Percentiles rank a stretch among this genome's conserved stretches.
phyloP scores from a whole-genome alignment of 2,329 filamentous ascomycete species.

The Fusarium compactum region DNA sequence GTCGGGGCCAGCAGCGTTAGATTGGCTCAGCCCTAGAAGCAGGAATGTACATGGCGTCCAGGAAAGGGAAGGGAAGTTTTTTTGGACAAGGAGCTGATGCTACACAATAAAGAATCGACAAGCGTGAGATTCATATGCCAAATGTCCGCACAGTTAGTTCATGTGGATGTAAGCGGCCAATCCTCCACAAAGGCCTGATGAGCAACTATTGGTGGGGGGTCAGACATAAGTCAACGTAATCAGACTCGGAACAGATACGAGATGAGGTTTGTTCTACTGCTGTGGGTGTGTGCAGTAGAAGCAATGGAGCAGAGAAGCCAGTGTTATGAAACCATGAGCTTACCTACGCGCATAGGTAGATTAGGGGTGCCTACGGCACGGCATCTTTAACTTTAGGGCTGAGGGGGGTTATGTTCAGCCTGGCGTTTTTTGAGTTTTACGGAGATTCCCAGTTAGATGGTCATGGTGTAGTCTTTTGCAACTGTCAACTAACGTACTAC shows the following conservation, averaged over 20 bases:
- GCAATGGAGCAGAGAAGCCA: background rate
- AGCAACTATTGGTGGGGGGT: constrained; percentile 2
- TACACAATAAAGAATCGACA: background rate
- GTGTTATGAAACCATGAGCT: background rate
- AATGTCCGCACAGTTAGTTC: background rate
- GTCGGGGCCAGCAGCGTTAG: constrained; percentile 35
- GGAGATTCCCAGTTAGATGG: background rate
- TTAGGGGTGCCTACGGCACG: constrained; percentile 13
- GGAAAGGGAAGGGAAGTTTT: constrained; percentile 31
- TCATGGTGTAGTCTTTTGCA: background rate
- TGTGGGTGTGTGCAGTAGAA: constrained; percentile 6
- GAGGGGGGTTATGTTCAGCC: constrained; percentile 22
- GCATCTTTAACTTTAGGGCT: constrained; percentile 24
- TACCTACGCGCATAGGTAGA: background rate
- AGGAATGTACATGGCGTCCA: constrained; percentile 46
- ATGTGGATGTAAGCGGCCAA: constrained; percentile 14
- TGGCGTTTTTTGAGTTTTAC: constrained; percentile 9
- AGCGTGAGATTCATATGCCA: constrained; percentile 23
- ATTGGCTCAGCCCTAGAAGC: constrained; percentile 43
- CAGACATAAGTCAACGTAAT: background rate
- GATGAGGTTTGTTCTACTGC: constrained; percentile 18
- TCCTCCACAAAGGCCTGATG: background rate
- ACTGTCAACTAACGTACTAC: background rate
- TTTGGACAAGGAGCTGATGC: constrained; percentile 7
- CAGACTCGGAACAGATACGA: constrained; percentile 12